Conservation (phyloP, 257 asterid species). For the Petrea volubilis region DNA sequence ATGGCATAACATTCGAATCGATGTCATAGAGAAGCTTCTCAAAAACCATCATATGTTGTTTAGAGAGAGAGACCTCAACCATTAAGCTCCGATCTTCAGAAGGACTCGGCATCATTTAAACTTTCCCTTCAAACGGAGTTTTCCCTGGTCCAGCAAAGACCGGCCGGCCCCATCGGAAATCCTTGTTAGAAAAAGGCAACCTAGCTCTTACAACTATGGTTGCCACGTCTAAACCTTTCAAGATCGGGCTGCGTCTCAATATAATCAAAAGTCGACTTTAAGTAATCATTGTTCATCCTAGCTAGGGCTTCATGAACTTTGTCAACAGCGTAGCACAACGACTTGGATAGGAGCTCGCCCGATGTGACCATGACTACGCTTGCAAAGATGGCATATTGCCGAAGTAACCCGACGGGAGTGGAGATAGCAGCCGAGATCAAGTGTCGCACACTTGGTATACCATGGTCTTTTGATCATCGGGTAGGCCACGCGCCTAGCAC, state of each 20-base stretch:
- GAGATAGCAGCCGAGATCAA: conserved; percentile 51
- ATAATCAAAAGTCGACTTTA: conserved; percentile 62
- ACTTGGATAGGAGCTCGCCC: conserved; percentile 50
- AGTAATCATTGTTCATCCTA: conserved; percentile 49
- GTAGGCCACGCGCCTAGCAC: conserved; percentile 56
- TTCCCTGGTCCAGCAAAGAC: conserved; percentile 55
- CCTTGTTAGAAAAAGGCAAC: conserved; percentile 63
- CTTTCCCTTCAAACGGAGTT: conserved; percentile 53
- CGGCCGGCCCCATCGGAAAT: conserved; percentile 77
- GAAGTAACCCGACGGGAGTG: conserved; percentile 50
- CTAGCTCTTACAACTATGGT: conserved; percentile 53
- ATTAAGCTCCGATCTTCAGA: conserved; percentile 50
- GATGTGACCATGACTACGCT: conserved; percentile 43
- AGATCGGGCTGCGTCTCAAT: conserved; percentile 56
- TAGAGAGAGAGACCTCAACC: conserved; percentile 43
- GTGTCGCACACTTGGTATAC: conserved; percentile 56
- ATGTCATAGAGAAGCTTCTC: conserved; percentile 43
- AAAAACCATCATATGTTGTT: conserved; percentile 56
- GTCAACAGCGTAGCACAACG: conserved; percentile 37
- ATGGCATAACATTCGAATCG: too few relatives aligned
- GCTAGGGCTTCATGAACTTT: conserved; percentile 53
- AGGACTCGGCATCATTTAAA: conserved; percentile 41
- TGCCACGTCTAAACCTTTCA: conserved; percentile 40
- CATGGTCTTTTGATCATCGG: conserved; percentile 52
- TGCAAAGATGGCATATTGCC: conserved; percentile 58